Conservation (phyloP, 805 yeast genomes). For the Ogataea methanolica region DNA sequence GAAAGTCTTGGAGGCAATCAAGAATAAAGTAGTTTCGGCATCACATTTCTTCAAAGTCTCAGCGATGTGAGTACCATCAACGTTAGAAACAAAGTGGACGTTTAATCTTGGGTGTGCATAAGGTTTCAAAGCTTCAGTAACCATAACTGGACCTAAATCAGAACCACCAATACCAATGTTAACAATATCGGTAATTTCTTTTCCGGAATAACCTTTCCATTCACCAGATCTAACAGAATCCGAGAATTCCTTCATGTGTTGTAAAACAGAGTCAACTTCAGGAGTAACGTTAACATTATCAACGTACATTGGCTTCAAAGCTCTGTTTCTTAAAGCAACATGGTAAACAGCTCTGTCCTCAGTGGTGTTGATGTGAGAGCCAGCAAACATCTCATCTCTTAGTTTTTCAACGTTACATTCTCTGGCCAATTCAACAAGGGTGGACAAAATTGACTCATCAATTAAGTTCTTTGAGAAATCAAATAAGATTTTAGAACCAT, state of each 20-base stretch:
- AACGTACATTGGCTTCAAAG: slow-evolving; percentile 77
- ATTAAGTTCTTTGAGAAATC: slow-evolving; percentile 95
- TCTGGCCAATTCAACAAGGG: slow-evolving; percentile 74
- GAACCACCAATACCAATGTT: slow-evolving; percentile 99
- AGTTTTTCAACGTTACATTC: slow-evolving; percentile 84
- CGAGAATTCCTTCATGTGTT: slow-evolving; percentile 96
- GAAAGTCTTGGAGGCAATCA: slow-evolving; percentile 95
- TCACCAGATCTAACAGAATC: slow-evolving; percentile 84
- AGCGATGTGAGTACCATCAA: slow-evolving; percentile 96
- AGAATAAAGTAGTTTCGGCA: slow-evolving; percentile 89
- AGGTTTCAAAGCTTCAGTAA: slow-evolving; percentile 93
- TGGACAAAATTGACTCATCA: slow-evolving; percentile 71
- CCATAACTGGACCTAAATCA: slow-evolving; percentile 99
- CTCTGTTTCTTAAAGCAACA: slow-evolving; percentile 92
- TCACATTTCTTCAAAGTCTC: slow-evolving; percentile 75
- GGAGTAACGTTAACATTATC: slow-evolving; percentile 88
- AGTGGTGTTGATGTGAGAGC: slow-evolving; percentile 91
- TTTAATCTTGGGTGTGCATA: slow-evolving; percentile 70
- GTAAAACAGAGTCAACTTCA: slow-evolving; percentile 86
- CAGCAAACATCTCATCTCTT: slow-evolving; percentile 88
- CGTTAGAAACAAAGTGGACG: slow-evolving; percentile 95
- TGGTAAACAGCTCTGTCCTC: slow-evolving; percentile 97
- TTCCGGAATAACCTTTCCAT: slow-evolving; percentile 98
- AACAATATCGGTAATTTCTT: slow-evolving; percentile 87
- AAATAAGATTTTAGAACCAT: slow-evolving; percentile 83